A percentile compares a stretch with the other conserved stretches of the same genome.
phyloP scores from a whole-genome alignment of 768 basidiomycete species.

The Leucosporidium scottii region DNA sequence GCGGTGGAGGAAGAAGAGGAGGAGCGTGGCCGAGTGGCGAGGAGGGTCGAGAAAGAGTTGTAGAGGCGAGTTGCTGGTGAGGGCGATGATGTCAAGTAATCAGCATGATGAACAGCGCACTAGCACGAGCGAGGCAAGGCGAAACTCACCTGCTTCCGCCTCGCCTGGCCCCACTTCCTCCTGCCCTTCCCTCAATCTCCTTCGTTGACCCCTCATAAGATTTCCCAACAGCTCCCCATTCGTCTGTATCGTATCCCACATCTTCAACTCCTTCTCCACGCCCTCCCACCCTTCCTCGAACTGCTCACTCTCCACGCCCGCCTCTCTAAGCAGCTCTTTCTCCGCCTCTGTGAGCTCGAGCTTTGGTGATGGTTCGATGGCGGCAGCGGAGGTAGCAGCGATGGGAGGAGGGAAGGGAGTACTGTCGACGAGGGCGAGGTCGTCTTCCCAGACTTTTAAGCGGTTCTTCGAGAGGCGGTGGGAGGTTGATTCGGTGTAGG shows the following conservation, averaged over 20 bases:
- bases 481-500: constrained; percentile 7
- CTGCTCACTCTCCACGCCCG: background rate
- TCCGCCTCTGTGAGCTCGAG: background rate
- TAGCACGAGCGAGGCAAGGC: no score
- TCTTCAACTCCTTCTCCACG: background rate
- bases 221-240: background rate
- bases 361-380: background rate
- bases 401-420: no score
- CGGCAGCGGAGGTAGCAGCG: background rate
- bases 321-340: background rate
- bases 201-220: background rate
- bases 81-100: no score
- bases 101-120: no score
- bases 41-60: no score
- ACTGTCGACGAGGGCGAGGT: no score
- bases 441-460: background rate
- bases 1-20: no score
- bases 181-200: background rate
- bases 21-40: no score
- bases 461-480: background rate
- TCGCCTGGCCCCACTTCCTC: background rate
- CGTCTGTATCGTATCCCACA: background rate
- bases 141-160: background rate
- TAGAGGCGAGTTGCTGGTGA: no score
- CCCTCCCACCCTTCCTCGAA: background rate